Percentiles rank a stretch among this genome's conserved stretches.
Conservation (phyloP, 306 rosid genomes). For the Cucumis hystrix region DNA sequence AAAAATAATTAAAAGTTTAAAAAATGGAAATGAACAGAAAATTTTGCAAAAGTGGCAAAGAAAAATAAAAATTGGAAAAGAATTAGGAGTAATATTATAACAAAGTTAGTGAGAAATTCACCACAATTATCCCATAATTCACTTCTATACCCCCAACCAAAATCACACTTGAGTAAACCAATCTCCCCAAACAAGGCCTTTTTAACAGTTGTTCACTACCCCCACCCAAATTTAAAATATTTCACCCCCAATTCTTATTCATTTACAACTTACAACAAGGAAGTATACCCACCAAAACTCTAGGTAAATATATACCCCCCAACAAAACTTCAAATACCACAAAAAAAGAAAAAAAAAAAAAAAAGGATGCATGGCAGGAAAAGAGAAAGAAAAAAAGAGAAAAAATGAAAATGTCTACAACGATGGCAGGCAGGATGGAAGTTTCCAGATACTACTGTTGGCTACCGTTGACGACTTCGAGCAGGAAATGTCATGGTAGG, state of each 20-base stretch:
- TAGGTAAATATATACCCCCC: slow-evolving; percentile 3
- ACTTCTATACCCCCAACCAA: neutral
- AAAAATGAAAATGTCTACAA: neutral
- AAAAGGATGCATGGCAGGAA: neutral
- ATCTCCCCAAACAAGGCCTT: neutral
- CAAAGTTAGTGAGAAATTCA: neutral
- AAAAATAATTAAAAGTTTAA: neutral
- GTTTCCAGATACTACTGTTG: neutral
- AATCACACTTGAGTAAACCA: neutral
- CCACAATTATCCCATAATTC: neutral
- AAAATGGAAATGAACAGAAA: neutral
- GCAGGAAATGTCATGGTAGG: slow-evolving; percentile 5
- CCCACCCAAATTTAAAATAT: neutral
- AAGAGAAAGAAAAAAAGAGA: too few species aligned
- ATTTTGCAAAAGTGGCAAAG: neutral
- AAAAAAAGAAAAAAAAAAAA: neutral
- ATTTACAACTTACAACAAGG: slow-evolving; percentile 9
- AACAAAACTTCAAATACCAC: slow-evolving; percentile 2
- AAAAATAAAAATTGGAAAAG: neutral
- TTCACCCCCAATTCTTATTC: slow-evolving; percentile 3
- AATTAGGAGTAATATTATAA: slow-evolving; percentile 1
- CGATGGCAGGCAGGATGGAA: neutral
- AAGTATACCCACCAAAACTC: slow-evolving; percentile 9
- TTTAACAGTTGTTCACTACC: neutral
- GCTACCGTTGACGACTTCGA: neutral